phyloP scores from a whole-genome alignment of 2,329 filamentous ascomycete species.

The Pyrenochaeta sp. region DNA sequence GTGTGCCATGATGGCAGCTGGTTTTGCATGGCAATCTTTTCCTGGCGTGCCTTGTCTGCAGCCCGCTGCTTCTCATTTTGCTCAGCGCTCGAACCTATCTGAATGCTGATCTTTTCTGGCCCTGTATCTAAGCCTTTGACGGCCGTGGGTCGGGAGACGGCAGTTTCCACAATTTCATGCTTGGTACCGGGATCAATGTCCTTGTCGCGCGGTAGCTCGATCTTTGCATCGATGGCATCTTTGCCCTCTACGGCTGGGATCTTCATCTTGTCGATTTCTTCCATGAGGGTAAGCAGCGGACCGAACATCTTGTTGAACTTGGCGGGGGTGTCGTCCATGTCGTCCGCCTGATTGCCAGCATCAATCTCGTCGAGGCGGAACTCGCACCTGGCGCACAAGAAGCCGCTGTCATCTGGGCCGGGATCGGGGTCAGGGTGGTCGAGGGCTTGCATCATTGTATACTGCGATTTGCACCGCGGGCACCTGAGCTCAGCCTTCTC shows the following conservation, averaged over 20 bases:
- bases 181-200: slow-evolving; percentile 69
- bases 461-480: slow-evolving; percentile 80
- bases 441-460: slow-evolving; percentile 88
- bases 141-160: slow-evolving; percentile 67
- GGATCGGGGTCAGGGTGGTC: slow-evolving; percentile 70
- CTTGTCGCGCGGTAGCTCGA: slow-evolving; percentile 72
- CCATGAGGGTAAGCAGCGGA: slow-evolving; percentile 78
- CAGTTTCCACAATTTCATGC: slow-evolving; percentile 66
- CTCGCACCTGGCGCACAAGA: slow-evolving; percentile 83
- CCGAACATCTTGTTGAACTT: slow-evolving; percentile 78
- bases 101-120: slow-evolving; percentile 74
- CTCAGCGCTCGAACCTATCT: slow-evolving; percentile 71
- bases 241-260: slow-evolving; percentile 80
- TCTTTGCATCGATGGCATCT: slow-evolving; percentile 68
- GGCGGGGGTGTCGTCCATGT: slow-evolving; percentile 52
- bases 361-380: slow-evolving; percentile 59
- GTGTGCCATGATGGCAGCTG: slow-evolving; percentile 76
- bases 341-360: slow-evolving; percentile 37
- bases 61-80: slow-evolving; percentile 72
- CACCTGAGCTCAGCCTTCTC: slow-evolving; percentile 96
- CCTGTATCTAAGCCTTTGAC: slow-evolving; percentile 73
- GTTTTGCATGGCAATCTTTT: slow-evolving; percentile 73
- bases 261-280: slow-evolving; percentile 76
- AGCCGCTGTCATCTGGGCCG: slow-evolving; percentile 63
- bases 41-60: slow-evolving; percentile 70